Evolutionary conservation across 2,329 filamentous ascomycete species (phyloP), one percentile per base, ranked within the genome.

Genomic region (Penicillium sp.): DNA sequence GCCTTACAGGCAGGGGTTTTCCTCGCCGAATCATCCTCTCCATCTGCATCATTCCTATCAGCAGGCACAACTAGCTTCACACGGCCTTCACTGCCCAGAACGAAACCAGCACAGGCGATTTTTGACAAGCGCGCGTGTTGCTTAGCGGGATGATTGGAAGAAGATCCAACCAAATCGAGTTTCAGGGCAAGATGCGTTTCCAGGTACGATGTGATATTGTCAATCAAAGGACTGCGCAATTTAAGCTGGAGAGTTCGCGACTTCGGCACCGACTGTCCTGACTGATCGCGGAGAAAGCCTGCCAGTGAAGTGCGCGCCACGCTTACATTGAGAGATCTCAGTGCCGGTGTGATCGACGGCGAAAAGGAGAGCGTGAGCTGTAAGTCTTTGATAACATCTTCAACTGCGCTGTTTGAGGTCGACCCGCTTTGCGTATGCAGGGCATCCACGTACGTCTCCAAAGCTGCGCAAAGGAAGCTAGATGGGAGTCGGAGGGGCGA

Each of bases 401-500:
- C 66, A 8, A 70, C 57, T 23, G 63, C 45, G 19, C 48, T 34
- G 14, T 55, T 44, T 16, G 53, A 30, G 42, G 26, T 26, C 51
- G 34, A 30, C 43, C 7, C 26, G 1, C 10, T 23, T 1, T 18
- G 36, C 55, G 29, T 42, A 51, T 36, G 51, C 53, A 65, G 35
- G 1, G 35, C 58, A 2, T 62, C 56, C 6, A 75, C 45, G 13
- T 72, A 76, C 0, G 62, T 71, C 55, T 79, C 78, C 14, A 81
- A 67, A 1, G 69, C 68, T 0, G 66, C 60, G n/a, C 75, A 76
- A 30, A 82, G 68, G 55, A 80, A 79, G 7, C 61, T 55, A 0
- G 78, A 74, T 0, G 76, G 67, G 3, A 82, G 71, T 5, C 67
- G 69, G 23, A 82, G 58, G 4, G 74, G 65, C 6, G 76, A 74